These are phyloP conservation scores for Dispira simplex DNA, from an alignment of 192 early-diverging fungal species.

Conservation along the genomic window DNA sequence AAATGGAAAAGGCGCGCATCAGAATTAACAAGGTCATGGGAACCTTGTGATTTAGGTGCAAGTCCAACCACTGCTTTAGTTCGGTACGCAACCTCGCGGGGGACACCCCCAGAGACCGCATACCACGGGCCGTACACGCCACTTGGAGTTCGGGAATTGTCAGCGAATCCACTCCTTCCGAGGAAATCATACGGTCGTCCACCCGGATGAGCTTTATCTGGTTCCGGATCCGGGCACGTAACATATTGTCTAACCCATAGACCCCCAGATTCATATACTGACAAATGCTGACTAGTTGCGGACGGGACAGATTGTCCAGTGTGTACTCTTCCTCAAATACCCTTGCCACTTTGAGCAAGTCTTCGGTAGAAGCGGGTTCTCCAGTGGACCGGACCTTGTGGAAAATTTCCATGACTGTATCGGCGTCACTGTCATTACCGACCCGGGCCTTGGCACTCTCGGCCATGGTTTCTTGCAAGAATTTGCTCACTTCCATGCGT, in stretches of 20 bases:
- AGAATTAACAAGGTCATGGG: slow-evolving; percentile 83
- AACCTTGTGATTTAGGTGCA: slow-evolving; percentile 82
- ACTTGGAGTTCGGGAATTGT: slow-evolving; percentile 77
- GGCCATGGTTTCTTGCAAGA: slow-evolving; percentile 88
- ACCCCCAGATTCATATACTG: slow-evolving; percentile 90
- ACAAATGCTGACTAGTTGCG: slow-evolving; percentile 89
- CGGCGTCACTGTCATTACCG: slow-evolving; percentile 15
- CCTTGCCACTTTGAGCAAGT: slow-evolving; percentile 68
- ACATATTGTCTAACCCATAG: slow-evolving; percentile 96
- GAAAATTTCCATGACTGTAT: slow-evolving; percentile 63
- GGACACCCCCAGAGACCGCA: slow-evolving; percentile 74
- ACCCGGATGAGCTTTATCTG: slow-evolving; percentile 70
- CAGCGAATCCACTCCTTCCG: slow-evolving; percentile 79
- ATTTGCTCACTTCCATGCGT: slow-evolving; percentile 87
- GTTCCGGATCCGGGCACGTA: slow-evolving; percentile 83
- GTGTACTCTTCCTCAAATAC: slow-evolving; percentile 91
- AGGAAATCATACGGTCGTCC: slow-evolving; percentile 77
- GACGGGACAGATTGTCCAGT: slow-evolving; percentile 81
- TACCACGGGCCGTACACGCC: slow-evolving; percentile 79
- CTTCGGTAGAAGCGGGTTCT: slow-evolving; percentile 63
- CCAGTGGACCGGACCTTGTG: slow-evolving; percentile 64
- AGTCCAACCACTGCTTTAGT: slow-evolving; percentile 85
- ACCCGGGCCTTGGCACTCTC: slow-evolving; percentile 42
- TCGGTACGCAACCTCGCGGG: slow-evolving; percentile 80
- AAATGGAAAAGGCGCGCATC: slow-evolving; percentile 60